Base-by-base conservation (phyloP, 1,284 basidiomycete genomes). In the Cryptococcus sp. region DNA sequence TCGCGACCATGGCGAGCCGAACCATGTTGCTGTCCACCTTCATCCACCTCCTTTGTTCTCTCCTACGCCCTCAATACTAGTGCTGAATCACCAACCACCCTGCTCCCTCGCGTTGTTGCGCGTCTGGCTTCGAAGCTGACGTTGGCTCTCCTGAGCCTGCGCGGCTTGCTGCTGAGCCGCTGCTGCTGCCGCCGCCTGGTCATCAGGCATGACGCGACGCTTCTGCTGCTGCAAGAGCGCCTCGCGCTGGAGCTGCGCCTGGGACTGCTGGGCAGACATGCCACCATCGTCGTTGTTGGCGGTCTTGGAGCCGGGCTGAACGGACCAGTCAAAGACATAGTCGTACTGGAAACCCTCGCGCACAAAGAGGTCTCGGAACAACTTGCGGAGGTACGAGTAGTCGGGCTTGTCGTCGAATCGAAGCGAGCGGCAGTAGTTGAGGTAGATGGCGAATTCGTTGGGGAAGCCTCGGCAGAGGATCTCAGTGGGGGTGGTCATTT, bases 391-490 rank as follows among this genome's bases (percentile, higher is more conserved):
- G 83, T 97, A 97, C 5, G 91, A 94, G 80, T 97, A 97, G 81
- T 97, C 94, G 22, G 93, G 93, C 83, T 94, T 97, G 85, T 97
- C 94, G 75, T 97, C 93, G 79, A 97, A 97, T 71, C 93, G 90
- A 61, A 97, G 88, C 50, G 93, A 93, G 62, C 94, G 90, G 66
- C 91, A 93, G 82, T 96, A 97, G 82, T 96, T 97, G 72, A 97
- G 83, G 85, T 96, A 97, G 71, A 96, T 95, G 50, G 91, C 92
- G 69, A 96, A 96, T 81, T 97, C 94, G 81, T 93, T 93, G 66
- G 94, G 93, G 86, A 94, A 96, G 35, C 91, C 92, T 68, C 93
- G 92, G 83, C 93, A 96, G 25, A 98, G 86, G 58, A 93, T 84
- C 76, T 96, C 93, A 57, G 93, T 97, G 20, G 94, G 92, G 0